These are phyloP conservation scores for Fusarium denticulatum DNA, from an alignment of 2,329 filamentous ascomycete genomes.

Conservation along the genomic window DNA sequence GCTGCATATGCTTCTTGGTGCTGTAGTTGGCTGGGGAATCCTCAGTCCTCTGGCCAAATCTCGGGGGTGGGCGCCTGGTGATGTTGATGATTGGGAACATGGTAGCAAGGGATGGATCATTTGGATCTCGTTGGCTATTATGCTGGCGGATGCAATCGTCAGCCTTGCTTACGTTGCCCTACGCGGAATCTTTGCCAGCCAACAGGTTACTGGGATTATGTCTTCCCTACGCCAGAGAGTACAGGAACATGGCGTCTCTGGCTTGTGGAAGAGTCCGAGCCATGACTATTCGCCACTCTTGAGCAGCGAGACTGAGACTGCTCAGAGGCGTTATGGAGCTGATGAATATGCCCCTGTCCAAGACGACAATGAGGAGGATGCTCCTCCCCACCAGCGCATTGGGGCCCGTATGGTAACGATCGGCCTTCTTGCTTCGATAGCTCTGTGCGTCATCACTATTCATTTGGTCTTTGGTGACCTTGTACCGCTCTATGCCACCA, in stretches of 20 bases:
- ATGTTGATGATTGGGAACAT: conserved; percentile 86
- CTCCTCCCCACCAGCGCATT: conserved; percentile 84
- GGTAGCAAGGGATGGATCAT: conserved; percentile 99
- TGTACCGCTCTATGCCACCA: conserved; percentile 79
- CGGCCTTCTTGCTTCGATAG: conserved; percentile 79
- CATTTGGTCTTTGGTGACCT: conserved; percentile 84
- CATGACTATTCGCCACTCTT: conserved; percentile 41
- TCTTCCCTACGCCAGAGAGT: conserved; percentile 21
- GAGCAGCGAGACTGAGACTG: conserved; percentile 9
- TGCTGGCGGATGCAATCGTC: conserved; percentile 92
- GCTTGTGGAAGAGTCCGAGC: conserved; percentile 27
- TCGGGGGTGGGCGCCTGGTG: conserved; percentile 88
- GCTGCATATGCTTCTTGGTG: conserved; percentile 92
- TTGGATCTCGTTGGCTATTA: conserved; percentile 94
- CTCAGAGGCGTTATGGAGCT: neutral
- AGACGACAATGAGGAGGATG: conserved; percentile 74
- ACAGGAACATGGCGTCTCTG: conserved; percentile 33
- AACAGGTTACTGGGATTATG: neutral
- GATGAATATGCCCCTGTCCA: conserved; percentile 29
- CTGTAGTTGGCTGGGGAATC: conserved; percentile 88
- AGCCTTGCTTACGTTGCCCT: conserved; percentile 83
- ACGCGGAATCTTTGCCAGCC: conserved; percentile 60
- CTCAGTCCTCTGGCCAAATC: conserved; percentile 89
- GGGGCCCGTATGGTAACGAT: conserved; percentile 75
- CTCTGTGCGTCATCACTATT: conserved; percentile 83